Evolutionary conservation across 176 grass and related monocot species (phyloP), one percentile per base, ranked within the genome.

Genomic region (Carex pumila): DNA sequence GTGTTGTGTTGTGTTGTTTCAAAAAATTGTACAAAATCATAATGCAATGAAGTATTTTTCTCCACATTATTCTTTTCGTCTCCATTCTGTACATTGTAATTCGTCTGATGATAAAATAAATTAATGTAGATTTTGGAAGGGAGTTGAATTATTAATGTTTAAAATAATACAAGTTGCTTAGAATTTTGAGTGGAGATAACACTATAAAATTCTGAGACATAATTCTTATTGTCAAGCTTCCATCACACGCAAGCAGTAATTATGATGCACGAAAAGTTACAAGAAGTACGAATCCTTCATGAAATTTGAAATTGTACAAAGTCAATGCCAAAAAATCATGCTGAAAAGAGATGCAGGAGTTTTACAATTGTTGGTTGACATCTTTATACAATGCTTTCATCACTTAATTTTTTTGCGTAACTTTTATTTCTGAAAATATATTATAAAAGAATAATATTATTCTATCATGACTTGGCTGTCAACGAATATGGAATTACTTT

Each of bases 1-100:
- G 80, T 67, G 80, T 69, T 83, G 21, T 68, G 41, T 83, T 19
- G 80, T 66, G 80, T 68, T 83, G 21, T 68, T 32, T 19, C 80
- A 83, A 68, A 69, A 75, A 83, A 83, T 32, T 83, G 81, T 83
- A 83, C 62, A 68, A 69, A 83, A 66, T 43, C 34, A 45, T 43
- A 81, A 81, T 65, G 61, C 29, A 41, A 83, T 55, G 61, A 68
- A 83, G 49, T 34, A 66, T 56, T 83, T 83, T 29, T 19, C 43
- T 25, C 43, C 55, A 53, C 61, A 83, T 83, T 31, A 21, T 39
- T 58, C 0, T 54, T 67, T 68, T 36, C 11, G 9, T 52, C 39
- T 18, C 29, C 7, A 22, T 83, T 83, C 12, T 17, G 13, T 70
- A 54, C 12, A 55, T 56, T 25, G 5, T 34, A 32, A 12, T 12